A percentile compares a stretch with the other conserved stretches of the same genome.
These are phyloP conservation scores for Stellera chamaejasme DNA, from an alignment of 345 rosid species.

Conservation along the genomic window DNA sequence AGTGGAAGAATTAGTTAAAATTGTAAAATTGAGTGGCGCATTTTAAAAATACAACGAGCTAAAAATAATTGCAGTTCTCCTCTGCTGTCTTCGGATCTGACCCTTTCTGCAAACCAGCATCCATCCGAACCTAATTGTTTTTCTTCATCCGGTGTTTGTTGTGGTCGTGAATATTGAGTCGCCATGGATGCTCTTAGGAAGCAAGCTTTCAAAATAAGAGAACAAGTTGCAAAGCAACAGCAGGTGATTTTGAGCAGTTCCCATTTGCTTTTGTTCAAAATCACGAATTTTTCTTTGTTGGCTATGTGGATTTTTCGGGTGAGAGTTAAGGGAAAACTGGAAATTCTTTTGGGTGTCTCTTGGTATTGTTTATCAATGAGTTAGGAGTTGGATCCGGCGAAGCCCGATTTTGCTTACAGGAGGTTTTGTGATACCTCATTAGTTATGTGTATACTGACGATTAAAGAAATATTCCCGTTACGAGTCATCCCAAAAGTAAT, in stretches of 20 bases:
- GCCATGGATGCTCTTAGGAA: conserved; percentile 82
- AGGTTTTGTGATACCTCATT: not conserved
- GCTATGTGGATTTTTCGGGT: not conserved
- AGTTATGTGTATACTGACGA: not conserved
- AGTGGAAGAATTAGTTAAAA: too few relatives aligned
- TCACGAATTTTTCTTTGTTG: not conserved
- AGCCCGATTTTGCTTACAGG: not conserved
- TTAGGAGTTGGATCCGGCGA: not conserved
- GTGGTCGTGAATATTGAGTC: not conserved
- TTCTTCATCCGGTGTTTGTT: too few relatives aligned
- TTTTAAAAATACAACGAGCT: too few relatives aligned
- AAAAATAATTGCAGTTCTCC: too few relatives aligned
- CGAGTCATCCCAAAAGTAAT: too few relatives aligned
- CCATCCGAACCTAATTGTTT: too few relatives aligned
- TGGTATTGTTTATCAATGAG: not conserved
- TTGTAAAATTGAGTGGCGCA: too few relatives aligned
- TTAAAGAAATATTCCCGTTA: not conserved
- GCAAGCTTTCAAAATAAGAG: conserved; percentile 90
- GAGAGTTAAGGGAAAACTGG: not conserved
- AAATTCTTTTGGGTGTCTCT: not conserved
- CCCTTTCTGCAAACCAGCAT: too few relatives aligned
- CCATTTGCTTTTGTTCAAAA: not conserved
- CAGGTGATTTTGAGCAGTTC: conserved; percentile 26
- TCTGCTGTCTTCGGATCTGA: too few relatives aligned
- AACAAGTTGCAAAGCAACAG: conserved; percentile 96